phyloP scores from a whole-genome alignment of 805 yeast genomes.

The Millerago galiae region DNA sequence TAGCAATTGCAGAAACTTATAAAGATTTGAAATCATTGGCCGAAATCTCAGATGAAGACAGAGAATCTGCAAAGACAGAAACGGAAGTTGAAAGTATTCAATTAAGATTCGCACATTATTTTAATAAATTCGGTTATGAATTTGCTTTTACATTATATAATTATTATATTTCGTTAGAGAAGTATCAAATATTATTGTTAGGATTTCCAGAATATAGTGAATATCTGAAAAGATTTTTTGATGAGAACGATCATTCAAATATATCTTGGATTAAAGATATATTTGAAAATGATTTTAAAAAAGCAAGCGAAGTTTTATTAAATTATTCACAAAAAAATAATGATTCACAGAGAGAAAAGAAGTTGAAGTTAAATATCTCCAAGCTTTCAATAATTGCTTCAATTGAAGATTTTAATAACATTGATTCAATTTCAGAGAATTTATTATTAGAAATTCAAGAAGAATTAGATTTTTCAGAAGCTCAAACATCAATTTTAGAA shows the following conservation, averaged over 20 bases:
- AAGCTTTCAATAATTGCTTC: conserved; percentile 56
- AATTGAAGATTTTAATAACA: conserved; percentile 12
- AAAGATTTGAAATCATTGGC: conserved; percentile 61
- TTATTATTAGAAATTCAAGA: conserved; percentile 41
- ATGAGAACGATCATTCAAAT: conserved; percentile 38
- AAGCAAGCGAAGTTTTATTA: conserved; percentile 45
- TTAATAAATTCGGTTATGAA: conserved; percentile 54
- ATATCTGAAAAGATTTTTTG: conserved; percentile 47
- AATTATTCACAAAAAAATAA: conserved; percentile 35
- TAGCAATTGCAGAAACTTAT: conserved; percentile 58
- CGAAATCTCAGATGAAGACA: conserved; percentile 39
- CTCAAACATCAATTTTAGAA: conserved; percentile 36
- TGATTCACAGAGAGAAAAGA: conserved; percentile 40
- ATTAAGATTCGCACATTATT: conserved; percentile 40
- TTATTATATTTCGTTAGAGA: conserved; percentile 47
- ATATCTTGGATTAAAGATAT: conserved; percentile 73
- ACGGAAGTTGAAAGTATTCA: conserved; percentile 15
- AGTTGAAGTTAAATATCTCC: conserved; percentile 61
- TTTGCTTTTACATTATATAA: conserved; percentile 64
- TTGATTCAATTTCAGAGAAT: conserved; percentile 9
- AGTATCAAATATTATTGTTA: conserved; percentile 46
- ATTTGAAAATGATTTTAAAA: conserved; percentile 39
- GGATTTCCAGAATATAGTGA: conserved; percentile 48
- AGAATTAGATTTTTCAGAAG: conserved; percentile 40
- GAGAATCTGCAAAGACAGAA: conserved; percentile 22